Conservation (phyloP, 495 filamentous ascomycete genomes). For the Hypomontagnella monticulosa region DNA sequence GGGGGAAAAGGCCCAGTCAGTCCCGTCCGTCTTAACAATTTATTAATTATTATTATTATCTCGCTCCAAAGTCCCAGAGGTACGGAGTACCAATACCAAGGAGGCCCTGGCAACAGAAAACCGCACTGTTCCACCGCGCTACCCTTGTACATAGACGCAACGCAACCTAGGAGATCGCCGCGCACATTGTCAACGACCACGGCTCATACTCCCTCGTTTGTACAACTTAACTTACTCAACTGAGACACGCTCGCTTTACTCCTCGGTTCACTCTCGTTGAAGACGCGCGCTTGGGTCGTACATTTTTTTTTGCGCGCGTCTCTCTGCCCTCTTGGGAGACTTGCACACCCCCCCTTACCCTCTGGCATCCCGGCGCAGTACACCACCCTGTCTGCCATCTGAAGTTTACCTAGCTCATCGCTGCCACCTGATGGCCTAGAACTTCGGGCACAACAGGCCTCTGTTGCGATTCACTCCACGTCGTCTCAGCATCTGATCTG, state of each 20-base stretch:
- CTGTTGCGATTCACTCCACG: slow-evolving; percentile 38
- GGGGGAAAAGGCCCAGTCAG: slow-evolving; percentile 11
- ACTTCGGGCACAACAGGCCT: slow-evolving; percentile 42
- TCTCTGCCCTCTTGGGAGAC: slow-evolving; percentile 44
- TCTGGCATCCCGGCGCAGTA: slow-evolving; percentile 36
- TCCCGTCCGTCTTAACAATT: slow-evolving; percentile 39
- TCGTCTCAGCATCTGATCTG: slow-evolving; percentile 32
- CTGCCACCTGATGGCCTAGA: slow-evolving; percentile 44
- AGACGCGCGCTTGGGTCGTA: slow-evolving; percentile 47
- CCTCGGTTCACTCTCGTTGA: slow-evolving; percentile 35
- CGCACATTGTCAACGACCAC: slow-evolving; percentile 40
- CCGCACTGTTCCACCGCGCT: slow-evolving; percentile 45
- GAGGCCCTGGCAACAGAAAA: slow-evolving; percentile 35
- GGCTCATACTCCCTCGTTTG: slow-evolving; percentile 41
- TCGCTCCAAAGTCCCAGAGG: slow-evolving; percentile 16
- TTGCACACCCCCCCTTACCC: slow-evolving; percentile 37
- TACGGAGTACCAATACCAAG: slow-evolving; percentile 29
- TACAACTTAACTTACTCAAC: slow-evolving; percentile 41
- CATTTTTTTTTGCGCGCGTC: slow-evolving; percentile 46
- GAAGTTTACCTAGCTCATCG: slow-evolving; percentile 38
- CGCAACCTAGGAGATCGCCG: slow-evolving; percentile 44
- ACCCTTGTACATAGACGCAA: slow-evolving; percentile 46
- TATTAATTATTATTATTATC: slow-evolving; percentile 28
- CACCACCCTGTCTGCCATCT: slow-evolving; percentile 41
- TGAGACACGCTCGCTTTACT: slow-evolving; percentile 46